These are phyloP conservation scores for Aspergillus nanangensis DNA, from an alignment of 495 filamentous ascomycete species.

Conservation along the genomic window DNA sequence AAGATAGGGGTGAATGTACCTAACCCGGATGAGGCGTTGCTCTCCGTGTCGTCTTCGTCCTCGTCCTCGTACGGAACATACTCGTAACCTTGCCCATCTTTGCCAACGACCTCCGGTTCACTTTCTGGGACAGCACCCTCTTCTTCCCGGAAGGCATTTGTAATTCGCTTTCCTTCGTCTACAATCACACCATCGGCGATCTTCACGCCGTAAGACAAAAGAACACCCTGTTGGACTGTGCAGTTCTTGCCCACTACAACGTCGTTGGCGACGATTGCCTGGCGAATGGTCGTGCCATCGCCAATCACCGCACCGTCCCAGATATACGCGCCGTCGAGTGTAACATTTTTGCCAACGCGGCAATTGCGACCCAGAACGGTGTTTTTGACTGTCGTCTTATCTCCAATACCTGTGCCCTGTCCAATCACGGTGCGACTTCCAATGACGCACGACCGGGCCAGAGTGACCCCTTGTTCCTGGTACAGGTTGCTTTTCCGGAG, in stretches of 20 bases:
- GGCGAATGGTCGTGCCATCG: slow-evolving; percentile 63
- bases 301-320: slow-evolving; percentile 81
- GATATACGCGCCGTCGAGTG: slow-evolving; percentile 76
- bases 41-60: slow-evolving; percentile 43
- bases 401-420: slow-evolving; percentile 67
- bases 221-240: slow-evolving; percentile 61
- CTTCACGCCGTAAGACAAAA: slow-evolving; percentile 75
- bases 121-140: slow-evolving; percentile 40
- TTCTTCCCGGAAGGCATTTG: slow-evolving; percentile 43
- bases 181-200: slow-evolving; percentile 59
- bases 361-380: slow-evolving; percentile 80
- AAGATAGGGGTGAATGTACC: slow-evolving; percentile 34
- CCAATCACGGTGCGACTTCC: slow-evolving; percentile 70
- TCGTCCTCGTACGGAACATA: slow-evolving; percentile 50
- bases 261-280: slow-evolving; percentile 71
- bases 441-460: slow-evolving; percentile 67
- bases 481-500: slow-evolving; percentile 61
- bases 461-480: slow-evolving; percentile 63
- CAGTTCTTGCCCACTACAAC: slow-evolving; percentile 67
- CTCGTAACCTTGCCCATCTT: slow-evolving; percentile 41
- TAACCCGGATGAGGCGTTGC: slow-evolving; percentile 47
- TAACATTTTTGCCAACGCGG: slow-evolving; percentile 78
- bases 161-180: slow-evolving; percentile 49
- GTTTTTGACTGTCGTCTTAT: slow-evolving; percentile 60
- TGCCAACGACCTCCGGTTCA: slow-evolving; percentile 46